Evolutionary conservation across 345 rosid species (phyloP), one percentile per base, ranked within the genome.

Genomic region (Viola odorata): DNA sequence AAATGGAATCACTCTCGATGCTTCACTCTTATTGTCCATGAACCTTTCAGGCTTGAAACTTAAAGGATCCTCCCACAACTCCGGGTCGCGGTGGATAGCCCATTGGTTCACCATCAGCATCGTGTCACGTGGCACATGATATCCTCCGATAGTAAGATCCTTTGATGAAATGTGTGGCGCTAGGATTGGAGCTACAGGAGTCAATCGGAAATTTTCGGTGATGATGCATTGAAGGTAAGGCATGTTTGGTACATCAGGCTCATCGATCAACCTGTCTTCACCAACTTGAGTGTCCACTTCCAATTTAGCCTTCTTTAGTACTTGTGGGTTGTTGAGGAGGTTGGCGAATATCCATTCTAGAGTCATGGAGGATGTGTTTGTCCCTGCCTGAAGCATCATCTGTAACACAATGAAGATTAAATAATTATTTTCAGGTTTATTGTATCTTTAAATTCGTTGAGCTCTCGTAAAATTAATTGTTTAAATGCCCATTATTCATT

Each of bases 81-180:
- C 36, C 0, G 85, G 81, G 37, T 84, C 86, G 58, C 87, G 69
- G 0, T 84, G 84, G 8, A 87, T 81, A 3, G 81, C 73, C 87
- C 88, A 87, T 0, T 50, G 78, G 54, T 84, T 84, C 3, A 67
- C 62, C 48, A 85, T 40, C 4, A 87, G 36, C 0, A 78, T 79
- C 16, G 86, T 77, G 14, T 61, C 78, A 23, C 69, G 53, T n/a
- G 85, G 79, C n/a, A 83, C 37, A 9, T 79, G 50, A 14, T 74
- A 85, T 0, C 83, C 85, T 0, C 68, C 83, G 2, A 83, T 38
- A 4, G 16, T 62, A 41, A 85, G 83, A 47, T 81, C 73, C 0
- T 63, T 61, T 8, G 51, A 48, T 50, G 53, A 50, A 4, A 50
- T 13, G 53, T 50, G 53, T 13, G 56, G 56, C 0, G 11, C 56